phyloP scores from a whole-genome alignment of 2,329 filamentous ascomycete genomes.

The Chaetomiaceae sp. region DNA sequence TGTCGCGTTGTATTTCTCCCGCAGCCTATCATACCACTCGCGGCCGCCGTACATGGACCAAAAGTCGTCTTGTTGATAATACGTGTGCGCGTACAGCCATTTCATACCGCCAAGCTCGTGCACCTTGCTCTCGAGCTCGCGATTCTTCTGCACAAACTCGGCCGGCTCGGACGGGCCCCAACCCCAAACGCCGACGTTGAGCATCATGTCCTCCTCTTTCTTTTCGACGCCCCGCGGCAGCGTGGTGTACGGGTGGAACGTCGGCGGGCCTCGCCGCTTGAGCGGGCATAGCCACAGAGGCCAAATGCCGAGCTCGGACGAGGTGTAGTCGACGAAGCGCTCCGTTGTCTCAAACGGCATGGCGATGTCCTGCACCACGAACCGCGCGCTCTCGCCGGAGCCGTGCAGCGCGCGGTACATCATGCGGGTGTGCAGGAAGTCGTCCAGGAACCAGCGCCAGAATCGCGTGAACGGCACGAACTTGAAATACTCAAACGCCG shows the following conservation, averaged over 20 bases:
- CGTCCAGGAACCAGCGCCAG: constrained; percentile 65
- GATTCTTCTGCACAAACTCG: constrained; percentile 66
- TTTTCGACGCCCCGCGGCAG: constrained; percentile 23
- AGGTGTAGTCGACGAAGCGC: constrained; percentile 53
- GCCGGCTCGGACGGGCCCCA: constrained; percentile 56
- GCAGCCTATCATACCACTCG: constrained; percentile 57
- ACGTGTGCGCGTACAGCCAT: constrained; percentile 83
- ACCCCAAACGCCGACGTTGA: constrained; percentile 75
- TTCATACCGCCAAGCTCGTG: constrained; percentile 70
- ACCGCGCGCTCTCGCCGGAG: constrained; percentile 59
- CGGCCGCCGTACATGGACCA: constrained; percentile 44
- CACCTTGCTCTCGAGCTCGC: constrained; percentile 66
- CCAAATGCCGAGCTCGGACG: constrained; percentile 50
- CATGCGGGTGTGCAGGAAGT: constrained; percentile 70
- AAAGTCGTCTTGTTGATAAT: constrained; percentile 67
- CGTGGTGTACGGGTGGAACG: constrained; percentile 52
- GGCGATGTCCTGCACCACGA: constrained; percentile 65
- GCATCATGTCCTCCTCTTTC: constrained; percentile 37
- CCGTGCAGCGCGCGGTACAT: constrained; percentile 68
- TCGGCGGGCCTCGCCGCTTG: constrained; percentile 44
- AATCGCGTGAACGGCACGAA: constrained; percentile 60
- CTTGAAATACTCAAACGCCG: constrained; percentile 63
- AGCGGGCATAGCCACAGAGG: constrained; percentile 58
- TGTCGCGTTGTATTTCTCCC: constrained; percentile 58
- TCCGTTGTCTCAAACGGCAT: constrained; percentile 51